Conservation (phyloP, 1,284 basidiomycete species). For the Kwoniella shivajii region DNA sequence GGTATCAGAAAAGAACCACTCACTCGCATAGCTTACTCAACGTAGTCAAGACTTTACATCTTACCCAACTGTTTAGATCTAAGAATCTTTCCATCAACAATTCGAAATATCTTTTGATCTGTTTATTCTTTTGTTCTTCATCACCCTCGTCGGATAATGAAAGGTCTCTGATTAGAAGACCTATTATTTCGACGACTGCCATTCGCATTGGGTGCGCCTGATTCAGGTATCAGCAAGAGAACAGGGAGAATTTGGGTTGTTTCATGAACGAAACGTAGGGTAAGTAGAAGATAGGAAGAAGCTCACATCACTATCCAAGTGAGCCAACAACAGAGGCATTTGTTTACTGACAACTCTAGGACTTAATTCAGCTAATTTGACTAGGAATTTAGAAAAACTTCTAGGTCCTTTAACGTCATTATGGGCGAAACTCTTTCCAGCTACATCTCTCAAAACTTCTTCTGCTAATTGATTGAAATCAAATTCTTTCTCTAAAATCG, state of each 20-base stretch:
- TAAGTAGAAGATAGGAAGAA: not conserved
- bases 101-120: constrained; percentile 80
- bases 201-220: constrained; percentile 95
- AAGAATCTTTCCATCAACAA: constrained; percentile 82
- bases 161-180: constrained; percentile 76
- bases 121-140: constrained; percentile 70
- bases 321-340: constrained; percentile 77
- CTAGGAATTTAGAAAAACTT: constrained; percentile 82
- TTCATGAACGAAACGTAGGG: no score
- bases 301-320: constrained; percentile 87
- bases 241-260: not conserved
- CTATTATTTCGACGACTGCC: constrained; percentile 84
- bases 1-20: constrained; percentile 31
- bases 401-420: constrained; percentile 83
- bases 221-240: not conserved
- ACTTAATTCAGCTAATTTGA: constrained; percentile 77
- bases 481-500: constrained; percentile 78
- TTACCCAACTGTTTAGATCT: constrained; percentile 88
- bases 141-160: constrained; percentile 63
- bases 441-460: constrained; percentile 69
- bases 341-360: constrained; percentile 88
- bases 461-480: constrained; percentile 88
- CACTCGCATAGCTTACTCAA: constrained; percentile 68
- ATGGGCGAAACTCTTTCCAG: constrained; percentile 43
- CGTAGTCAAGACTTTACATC: constrained; percentile 80